Evolutionary conservation across 768 basidiomycete species (phyloP).

Genomic region (Collybia sordida): DNA sequence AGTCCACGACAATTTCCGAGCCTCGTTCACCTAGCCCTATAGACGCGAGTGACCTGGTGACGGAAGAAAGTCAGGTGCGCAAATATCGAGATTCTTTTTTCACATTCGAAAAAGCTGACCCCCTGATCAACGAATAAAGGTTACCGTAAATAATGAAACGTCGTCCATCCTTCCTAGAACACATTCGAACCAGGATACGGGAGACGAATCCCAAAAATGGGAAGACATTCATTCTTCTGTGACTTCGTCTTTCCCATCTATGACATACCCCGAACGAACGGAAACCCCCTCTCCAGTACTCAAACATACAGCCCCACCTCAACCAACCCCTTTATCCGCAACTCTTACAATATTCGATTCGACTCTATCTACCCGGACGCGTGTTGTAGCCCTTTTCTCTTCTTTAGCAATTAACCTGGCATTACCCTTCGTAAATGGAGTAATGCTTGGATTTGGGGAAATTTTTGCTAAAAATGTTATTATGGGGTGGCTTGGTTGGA

Average conservation of each 20-base stretch:
- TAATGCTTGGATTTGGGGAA: constrained; percentile 97
- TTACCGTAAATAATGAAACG: not conserved
- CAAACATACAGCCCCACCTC: constrained; percentile 20
- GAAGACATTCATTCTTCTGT: constrained; percentile 65
- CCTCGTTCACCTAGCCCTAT: constrained; percentile 33
- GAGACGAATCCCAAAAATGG: constrained; percentile 64
- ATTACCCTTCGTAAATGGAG: constrained; percentile 89
- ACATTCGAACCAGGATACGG: constrained; percentile 34
- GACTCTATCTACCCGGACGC: constrained; percentile 63
- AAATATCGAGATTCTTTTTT: not conserved
- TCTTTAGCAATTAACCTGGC: constrained; percentile 82
- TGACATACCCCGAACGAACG: constrained; percentile 68
- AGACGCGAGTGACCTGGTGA: constrained; percentile 38
- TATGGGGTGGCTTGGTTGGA: constrained; percentile 54
- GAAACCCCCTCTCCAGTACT: constrained; percentile 45
- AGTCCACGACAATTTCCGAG: constrained; percentile 16
- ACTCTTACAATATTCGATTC: constrained; percentile 73
- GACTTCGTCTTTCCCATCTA: constrained; percentile 75
- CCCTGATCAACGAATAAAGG: too few relatives aligned
- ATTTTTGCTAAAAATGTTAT: constrained; percentile 85
- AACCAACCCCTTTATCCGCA: constrained; percentile 40
- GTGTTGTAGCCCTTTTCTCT: constrained; percentile 66
- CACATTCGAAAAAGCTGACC: not conserved
- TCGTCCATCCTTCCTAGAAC: constrained; percentile 24
- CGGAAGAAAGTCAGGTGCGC: constrained; percentile 34